These are phyloP conservation scores for Acanthamoeba royreba DNA, from an alignment of 208 protist species.

Conservation along the genomic window DNA sequence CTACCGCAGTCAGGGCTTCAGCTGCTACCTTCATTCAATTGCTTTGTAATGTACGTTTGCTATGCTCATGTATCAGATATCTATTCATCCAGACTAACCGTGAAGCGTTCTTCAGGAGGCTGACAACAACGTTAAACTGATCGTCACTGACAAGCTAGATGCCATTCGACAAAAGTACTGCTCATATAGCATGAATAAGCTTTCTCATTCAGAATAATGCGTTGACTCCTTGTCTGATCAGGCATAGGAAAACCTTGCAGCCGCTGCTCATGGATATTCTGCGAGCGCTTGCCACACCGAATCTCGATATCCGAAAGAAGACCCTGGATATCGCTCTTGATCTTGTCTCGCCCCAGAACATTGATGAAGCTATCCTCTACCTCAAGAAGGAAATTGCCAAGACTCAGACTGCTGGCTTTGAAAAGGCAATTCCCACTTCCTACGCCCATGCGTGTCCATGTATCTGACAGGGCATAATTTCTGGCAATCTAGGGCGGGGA, in stretches of 20 bases:
- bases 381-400: slow-evolving; percentile 94
- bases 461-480: not conserved
- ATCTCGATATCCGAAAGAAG: slow-evolving; percentile 91
- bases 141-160: slow-evolving; percentile 94
- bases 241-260: slow-evolving; percentile 87
- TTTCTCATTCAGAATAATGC: too few relatives aligned
- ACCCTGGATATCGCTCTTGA: slow-evolving; percentile 91
- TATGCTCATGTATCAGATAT: not conserved
- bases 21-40: slow-evolving; percentile 91
- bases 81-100: slow-evolving; percentile 56
- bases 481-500: slow-evolving; percentile 58
- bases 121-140: slow-evolving; percentile 98
- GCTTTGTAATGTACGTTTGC: slow-evolving; percentile 65
- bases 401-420: slow-evolving; percentile 65
- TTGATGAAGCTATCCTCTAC: slow-evolving; percentile 88
- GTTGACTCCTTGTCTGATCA: not conserved
- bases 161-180: slow-evolving; percentile 83
- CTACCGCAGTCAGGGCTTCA: slow-evolving; percentile 92
- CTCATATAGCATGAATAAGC: too few relatives aligned
- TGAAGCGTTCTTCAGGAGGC: slow-evolving; percentile 77
- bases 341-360: slow-evolving; percentile 88
- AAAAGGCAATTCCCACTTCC: slow-evolving; percentile 34
- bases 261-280: slow-evolving; percentile 95
- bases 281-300: slow-evolving; percentile 84
- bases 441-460: not conserved